Base-by-base conservation (phyloP, 257 asterid species). In the Leptodermis oblonga region DNA sequence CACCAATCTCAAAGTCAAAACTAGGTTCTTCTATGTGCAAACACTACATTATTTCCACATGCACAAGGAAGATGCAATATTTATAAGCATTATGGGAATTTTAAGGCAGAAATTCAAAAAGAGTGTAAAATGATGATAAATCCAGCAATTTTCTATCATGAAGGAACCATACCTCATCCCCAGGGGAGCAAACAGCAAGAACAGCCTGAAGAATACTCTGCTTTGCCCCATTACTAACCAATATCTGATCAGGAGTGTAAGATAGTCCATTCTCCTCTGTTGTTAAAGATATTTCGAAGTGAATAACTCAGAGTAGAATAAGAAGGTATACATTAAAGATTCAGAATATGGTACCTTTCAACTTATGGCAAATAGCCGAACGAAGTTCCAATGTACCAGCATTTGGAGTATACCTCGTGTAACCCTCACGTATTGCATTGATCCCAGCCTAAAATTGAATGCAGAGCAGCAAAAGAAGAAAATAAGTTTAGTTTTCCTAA, bases 161-260 rank as follows among this genome's bases (percentile, higher is more conserved):
- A 46, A 66, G 46, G 60, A 73, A 17, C 59, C 10, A 62, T 82
- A 88, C 98, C 96, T 93, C 97, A 66, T 93, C 99, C 74, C 97
- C 97, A 7, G 97, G 96, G n/a, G 99, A 86, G 73, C 99, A 94
- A 51, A 91, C 97, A 14, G 97, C 97, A 70, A 91, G 85, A 73
- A 94, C 86, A 51, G 97, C 99, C 79, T 93, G 99, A 70, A 88
- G 76, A 76, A 81, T 87, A 78, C 97, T 83, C 82, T 88, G 97
- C 71, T 93, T 93, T 42, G 99, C 99, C 31, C 99, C 99, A 78
- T 93, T 90, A 74, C 99, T 90, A 46, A 93, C 97, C 87, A 90
- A 63, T 78, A 93, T 80, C 84, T 90, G 87, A 70, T 94, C 96
- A n/a, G 97, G 95, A 23, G 89, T 81, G 80, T 89, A 94, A 45